These are phyloP conservation scores for Phaseolus coccineus DNA, from an alignment of 331 rosid genomes.

Conservation along the genomic window DNA sequence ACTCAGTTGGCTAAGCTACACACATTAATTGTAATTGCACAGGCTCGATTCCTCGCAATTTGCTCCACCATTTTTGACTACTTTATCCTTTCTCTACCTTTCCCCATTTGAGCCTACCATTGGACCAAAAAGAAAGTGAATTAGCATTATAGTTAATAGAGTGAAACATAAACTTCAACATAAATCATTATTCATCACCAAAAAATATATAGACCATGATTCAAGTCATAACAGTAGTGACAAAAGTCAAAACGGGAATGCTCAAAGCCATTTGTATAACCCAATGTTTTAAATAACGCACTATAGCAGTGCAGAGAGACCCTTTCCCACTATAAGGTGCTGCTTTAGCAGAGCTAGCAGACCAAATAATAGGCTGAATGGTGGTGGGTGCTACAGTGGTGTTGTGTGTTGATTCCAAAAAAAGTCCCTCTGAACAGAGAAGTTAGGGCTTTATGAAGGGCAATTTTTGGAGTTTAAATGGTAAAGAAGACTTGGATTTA, in stretches of 20 bases:
- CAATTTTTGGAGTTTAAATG: too few relatives aligned
- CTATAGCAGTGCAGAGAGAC: too few relatives aligned
- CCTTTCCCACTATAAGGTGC: too few relatives aligned
- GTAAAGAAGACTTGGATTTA: too few relatives aligned
- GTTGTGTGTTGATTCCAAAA: too few relatives aligned
- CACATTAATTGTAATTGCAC: not conserved
- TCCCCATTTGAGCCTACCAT: not conserved
- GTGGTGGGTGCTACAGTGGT: too few relatives aligned
- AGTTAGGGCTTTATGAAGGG: too few relatives aligned
- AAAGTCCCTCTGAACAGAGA: too few relatives aligned
- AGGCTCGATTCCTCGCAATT: not conserved
- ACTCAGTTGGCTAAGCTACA: not conserved
- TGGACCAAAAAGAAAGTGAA: not conserved
- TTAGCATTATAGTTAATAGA: not conserved
- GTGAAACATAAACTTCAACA: not conserved
- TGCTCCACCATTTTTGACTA: not conserved
- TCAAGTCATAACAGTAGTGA: not conserved
- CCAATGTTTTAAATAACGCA: too few relatives aligned
- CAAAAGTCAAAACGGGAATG: not conserved
- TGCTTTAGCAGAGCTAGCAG: too few relatives aligned
- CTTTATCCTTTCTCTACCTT: not conserved
- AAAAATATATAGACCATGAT: not conserved
- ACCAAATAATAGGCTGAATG: too few relatives aligned
- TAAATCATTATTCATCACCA: too few relatives aligned
- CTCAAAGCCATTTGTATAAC: not conserved